phyloP scores from a whole-genome alignment of 208 protist species.

The Trypanosoma scelopori region DNA sequence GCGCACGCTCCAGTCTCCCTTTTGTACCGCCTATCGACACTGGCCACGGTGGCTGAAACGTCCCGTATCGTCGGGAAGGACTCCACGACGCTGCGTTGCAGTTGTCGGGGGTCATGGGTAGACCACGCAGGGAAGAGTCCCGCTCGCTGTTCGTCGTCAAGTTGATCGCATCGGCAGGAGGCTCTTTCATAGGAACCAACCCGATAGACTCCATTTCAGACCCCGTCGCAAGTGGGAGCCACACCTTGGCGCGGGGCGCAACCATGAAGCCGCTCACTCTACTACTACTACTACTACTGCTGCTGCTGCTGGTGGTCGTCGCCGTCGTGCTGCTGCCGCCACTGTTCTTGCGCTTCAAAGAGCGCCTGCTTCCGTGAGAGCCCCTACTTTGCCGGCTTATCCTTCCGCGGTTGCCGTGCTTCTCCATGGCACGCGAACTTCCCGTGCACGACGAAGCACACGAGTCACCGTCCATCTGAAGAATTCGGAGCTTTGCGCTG shows the following conservation, averaged over 20 bases:
- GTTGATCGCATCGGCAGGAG: neutral
- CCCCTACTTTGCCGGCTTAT: conserved; percentile 2
- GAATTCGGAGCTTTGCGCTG: conserved; percentile 72
- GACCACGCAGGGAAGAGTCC: neutral
- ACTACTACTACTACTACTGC: conserved; percentile 33
- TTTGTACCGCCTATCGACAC: neutral
- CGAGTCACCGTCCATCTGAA: conserved; percentile 9
- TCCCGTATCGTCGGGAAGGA: conserved; percentile 37
- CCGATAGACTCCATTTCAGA: conserved; percentile 2
- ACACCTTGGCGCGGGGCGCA: conserved; percentile 67
- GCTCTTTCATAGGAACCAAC: neutral
- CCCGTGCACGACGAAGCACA: neutral
- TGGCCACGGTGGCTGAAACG: conserved; percentile 29
- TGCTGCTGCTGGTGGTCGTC: conserved; percentile 36
- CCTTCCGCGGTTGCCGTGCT: neutral
- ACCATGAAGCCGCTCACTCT: conserved; percentile 56
- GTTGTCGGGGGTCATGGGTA: too few species aligned
- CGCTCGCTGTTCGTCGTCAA: neutral
- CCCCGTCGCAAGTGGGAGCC: conserved; percentile 45
- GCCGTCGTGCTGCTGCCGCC: conserved; percentile 21
- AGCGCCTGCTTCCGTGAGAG: conserved; percentile 6
- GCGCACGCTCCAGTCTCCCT: neutral
- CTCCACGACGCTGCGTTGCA: neutral
- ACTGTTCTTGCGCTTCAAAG: conserved; percentile 15
- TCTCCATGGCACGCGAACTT: neutral